phyloP scores from a whole-genome alignment of 768 basidiomycete genomes.

The Roridomyces roridus region DNA sequence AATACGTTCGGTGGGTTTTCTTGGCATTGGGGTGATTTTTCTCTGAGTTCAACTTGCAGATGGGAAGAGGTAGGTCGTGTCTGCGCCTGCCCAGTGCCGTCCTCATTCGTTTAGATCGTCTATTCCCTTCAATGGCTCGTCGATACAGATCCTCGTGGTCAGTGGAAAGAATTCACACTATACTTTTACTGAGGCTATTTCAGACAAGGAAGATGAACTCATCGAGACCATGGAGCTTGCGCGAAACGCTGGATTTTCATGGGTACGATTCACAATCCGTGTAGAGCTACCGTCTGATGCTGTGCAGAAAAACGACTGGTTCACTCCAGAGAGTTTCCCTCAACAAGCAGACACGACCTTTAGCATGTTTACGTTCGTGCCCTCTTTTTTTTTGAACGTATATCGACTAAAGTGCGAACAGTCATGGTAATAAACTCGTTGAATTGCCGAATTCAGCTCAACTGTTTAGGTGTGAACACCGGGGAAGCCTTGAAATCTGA shows the following conservation, averaged over 20 bases:
- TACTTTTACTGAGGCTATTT: neutral
- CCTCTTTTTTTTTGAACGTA: no score
- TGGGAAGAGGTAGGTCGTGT: conserved; percentile 41
- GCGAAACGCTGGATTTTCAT: conserved; percentile 44
- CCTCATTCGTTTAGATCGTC: conserved; percentile 37
- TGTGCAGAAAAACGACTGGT: conserved; percentile 42
- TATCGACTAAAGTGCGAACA: conserved; percentile 24
- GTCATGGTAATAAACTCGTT: conserved; percentile 30
- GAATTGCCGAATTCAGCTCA: no score
- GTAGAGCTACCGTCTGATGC: neutral
- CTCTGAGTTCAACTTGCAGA: no score
- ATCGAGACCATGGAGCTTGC: conserved; percentile 50
- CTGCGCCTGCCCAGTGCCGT: neutral
- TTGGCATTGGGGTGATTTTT: no score
- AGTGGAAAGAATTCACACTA: neutral
- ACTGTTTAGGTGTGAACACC: conserved; percentile 39
- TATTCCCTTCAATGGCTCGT: conserved; percentile 47
- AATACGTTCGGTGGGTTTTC: conserved; percentile 39
- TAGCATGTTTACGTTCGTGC: conserved; percentile 40
- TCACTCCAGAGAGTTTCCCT: conserved; percentile 42
- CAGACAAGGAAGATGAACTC: conserved; percentile 41
- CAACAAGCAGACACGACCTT: conserved; percentile 35
- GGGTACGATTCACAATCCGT: conserved; percentile 25
- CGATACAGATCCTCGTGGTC: conserved; percentile 46
- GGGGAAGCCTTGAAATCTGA: conserved; percentile 50